Evolutionary conservation across 805 yeast genomes (phyloP).

Genomic region (fission yeast (Schizosaccharomyces pombe)): DNA sequence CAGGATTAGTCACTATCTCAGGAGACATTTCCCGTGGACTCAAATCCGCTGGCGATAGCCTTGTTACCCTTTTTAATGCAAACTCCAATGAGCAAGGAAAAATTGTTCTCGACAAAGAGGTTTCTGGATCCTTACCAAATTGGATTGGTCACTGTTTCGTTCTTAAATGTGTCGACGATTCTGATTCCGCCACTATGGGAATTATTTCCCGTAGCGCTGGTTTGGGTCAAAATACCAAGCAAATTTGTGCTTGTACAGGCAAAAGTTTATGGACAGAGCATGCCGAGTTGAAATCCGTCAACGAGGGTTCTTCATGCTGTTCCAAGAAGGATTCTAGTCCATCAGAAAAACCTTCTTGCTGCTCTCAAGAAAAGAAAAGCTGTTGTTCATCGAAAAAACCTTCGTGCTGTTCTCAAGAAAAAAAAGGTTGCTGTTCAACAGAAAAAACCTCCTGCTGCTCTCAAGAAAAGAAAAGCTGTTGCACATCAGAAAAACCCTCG

Average conservation of each 20-base stretch:
- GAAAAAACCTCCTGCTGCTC: no score
- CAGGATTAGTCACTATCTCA: neutral
- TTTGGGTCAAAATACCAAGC: conserved; percentile 84
- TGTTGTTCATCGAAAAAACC: neutral
- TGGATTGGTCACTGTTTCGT: neutral
- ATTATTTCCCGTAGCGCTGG: conserved; percentile 94
- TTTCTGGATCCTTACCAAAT: neutral
- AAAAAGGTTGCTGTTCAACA: no score
- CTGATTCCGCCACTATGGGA: conserved; percentile 21
- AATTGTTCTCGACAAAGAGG: neutral
- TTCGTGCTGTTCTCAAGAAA: no score
- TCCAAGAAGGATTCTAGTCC: neutral
- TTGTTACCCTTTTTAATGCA: neutral
- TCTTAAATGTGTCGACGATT: neutral
- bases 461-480: neutral
- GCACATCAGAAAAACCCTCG: neutral
- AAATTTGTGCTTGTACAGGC: conserved; percentile 84
- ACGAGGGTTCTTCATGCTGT: neutral
- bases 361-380: neutral
- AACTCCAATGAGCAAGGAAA: neutral
- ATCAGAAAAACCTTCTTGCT: neutral
- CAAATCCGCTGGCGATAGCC: neutral
- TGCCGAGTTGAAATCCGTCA: conserved; percentile 30
- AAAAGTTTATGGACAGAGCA: conserved; percentile 93
- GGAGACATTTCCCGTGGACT: neutral